A percentile compares a stretch with the other conserved stretches of the same genome.
These are phyloP conservation scores for Corylus heterophylla DNA, from an alignment of 306 rosid genomes.

Conservation along the genomic window DNA sequence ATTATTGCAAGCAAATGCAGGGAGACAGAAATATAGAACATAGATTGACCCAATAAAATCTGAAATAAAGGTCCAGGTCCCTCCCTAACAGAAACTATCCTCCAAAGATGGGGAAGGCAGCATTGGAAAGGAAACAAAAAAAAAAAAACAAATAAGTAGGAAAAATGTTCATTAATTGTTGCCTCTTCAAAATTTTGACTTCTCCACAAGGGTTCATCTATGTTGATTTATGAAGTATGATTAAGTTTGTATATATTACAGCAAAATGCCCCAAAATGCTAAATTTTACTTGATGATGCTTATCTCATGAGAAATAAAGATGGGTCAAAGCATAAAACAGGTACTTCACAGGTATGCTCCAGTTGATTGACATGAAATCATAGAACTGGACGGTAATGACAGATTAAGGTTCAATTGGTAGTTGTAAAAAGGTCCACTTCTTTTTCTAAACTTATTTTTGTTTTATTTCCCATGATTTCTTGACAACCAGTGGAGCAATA, in stretches of 20 bases:
- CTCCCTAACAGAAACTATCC: neutral
- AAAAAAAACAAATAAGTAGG: neutral
- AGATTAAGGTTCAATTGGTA: conserved; percentile 10
- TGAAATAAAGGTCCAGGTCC: neutral
- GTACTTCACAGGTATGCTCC: conserved; percentile 14
- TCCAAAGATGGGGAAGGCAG: neutral
- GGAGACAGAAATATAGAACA: neutral
- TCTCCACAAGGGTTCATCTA: neutral
- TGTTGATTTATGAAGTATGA: neutral
- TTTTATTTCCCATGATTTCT: conserved; percentile 5
- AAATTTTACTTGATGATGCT: neutral
- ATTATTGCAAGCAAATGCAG: conserved; percentile 25
- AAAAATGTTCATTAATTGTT: neutral
- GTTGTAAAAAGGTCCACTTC: conserved; percentile 3
- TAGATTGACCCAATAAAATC: neutral
- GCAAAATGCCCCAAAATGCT: neutral
- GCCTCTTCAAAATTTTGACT: neutral
- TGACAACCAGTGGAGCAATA: conserved; percentile 28
- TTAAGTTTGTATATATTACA: neutral
- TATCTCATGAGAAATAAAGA: neutral
- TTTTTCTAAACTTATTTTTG: neutral
- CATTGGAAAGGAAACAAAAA: neutral
- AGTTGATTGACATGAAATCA: conserved; percentile 10
- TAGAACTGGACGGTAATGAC: conserved; percentile 8
- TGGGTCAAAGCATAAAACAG: conserved; percentile 4